Base-by-base conservation (phyloP, 2,329 filamentous ascomycete genomes). In the Drechslerella coelobrocha region DNA sequence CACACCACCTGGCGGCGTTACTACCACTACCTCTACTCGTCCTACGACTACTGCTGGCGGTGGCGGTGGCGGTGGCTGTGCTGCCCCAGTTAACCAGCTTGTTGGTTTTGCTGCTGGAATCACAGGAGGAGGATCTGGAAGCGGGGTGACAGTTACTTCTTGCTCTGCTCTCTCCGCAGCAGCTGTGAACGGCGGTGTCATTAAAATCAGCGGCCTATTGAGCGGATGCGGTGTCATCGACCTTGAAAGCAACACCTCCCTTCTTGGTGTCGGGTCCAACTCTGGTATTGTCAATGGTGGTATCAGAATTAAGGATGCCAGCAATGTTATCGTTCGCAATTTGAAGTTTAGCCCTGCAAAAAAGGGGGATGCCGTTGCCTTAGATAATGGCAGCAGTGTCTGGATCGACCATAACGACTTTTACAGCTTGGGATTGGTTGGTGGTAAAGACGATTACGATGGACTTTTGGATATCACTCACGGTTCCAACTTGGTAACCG, bases 281-380 rank as follows among this genome's bases (percentile, higher is more conserved):
- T 81, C 79, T 52, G 65, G 65, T 53, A 78, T 85, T 21, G 78
- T 79, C n/a, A 79, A 80, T 54, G 77, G 82, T 59, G 81, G 81
- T 6, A 77, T 85, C 51, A 81, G 79, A 60, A 78, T 85, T 73
- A 82, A 82, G 76, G 76, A 78, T 37, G 78, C 77, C 17, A 80
- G 75, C 63, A 86, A 86, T 73, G 84, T 86, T 52, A 85, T 86
- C 61, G 76, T 86, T 52, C 83, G 82, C 50, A 86, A 86, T 78
- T 76, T 86, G 37, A 82, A 82, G 72, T 81, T 84, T 69, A 82
- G 84, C 62, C 81, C 84, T 1, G 78, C 80, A 5, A 77, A 79
- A 7, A 78, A 80, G 29, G 82, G 82, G 37, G 84, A 86, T 76
- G 81, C 82, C 39, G 80, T 86, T 57, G 80, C 81, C 1, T 79